These are phyloP conservation scores for Paraglomus brasilianum DNA, from an alignment of 192 early-diverging fungal species.

Conservation along the genomic window DNA sequence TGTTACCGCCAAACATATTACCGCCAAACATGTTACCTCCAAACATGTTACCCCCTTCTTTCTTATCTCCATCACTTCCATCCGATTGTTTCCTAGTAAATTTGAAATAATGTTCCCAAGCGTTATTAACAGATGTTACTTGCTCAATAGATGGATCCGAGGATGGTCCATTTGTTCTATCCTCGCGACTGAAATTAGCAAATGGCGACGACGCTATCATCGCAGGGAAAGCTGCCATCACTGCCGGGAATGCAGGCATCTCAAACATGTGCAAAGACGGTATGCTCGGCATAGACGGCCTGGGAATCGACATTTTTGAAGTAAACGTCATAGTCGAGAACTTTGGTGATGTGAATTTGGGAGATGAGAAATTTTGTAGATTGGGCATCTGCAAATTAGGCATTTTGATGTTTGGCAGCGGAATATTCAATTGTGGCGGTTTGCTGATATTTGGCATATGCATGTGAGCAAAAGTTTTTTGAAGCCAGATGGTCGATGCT, in stretches of 20 bases:
- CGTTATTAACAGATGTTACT: too few species aligned
- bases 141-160: too few species aligned
- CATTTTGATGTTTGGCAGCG: constrained; percentile 27
- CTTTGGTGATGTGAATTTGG: constrained; percentile 24
- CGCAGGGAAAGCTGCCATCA: constrained; percentile 14
- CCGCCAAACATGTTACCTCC: too few species aligned
- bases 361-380: constrained; percentile 20
- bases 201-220: not conserved
- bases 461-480: constrained; percentile 43
- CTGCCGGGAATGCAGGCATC: constrained; percentile 21
- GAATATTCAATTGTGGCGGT: constrained; percentile 27
- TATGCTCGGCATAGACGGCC: constrained; percentile 29
- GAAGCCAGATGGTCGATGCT: constrained; percentile 41
- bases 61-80: too few species aligned
- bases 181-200: too few species aligned
- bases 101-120: too few species aligned
- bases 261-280: constrained; percentile 27
- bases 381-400: constrained; percentile 29
- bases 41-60: too few species aligned
- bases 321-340: constrained; percentile 29
- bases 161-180: too few species aligned
- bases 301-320: constrained; percentile 22
- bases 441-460: constrained; percentile 37
- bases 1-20: too few species aligned
- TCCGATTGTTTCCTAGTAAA: too few species aligned